These are phyloP conservation scores for Mycena citricolor DNA, from an alignment of 1,284 basidiomycete genomes.

Conservation along the genomic window DNA sequence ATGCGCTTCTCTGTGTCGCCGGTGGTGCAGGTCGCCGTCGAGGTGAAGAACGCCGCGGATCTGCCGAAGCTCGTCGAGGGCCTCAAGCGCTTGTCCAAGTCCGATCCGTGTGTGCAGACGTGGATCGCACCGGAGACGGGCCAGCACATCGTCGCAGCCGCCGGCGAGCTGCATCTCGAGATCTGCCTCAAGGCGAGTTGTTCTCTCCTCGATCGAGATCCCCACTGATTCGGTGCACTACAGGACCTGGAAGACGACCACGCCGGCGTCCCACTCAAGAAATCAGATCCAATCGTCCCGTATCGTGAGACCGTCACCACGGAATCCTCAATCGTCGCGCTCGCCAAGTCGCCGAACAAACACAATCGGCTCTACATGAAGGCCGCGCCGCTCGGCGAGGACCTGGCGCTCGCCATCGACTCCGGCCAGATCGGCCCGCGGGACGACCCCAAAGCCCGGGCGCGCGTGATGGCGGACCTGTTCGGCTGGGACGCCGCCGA, in stretches of 20 bases:
- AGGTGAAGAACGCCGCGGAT: conserved; percentile 99
- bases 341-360: conserved; percentile 99
- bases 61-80: conserved; percentile 99
- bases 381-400: conserved; percentile 91
- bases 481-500: conserved; percentile 99
- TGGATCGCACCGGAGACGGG: conserved; percentile 89
- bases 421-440: conserved; percentile 81
- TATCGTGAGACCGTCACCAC: conserved; percentile 98
- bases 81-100: conserved; percentile 99
- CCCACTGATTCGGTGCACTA: conserved; percentile 4
- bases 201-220: conserved; percentile 1
- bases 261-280: conserved; percentile 98
- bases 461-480: conserved; percentile 94
- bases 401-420: conserved; percentile 93
- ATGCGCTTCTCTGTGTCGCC: conserved; percentile 99
- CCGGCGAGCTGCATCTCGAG: conserved; percentile 98
- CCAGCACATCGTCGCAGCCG: conserved; percentile 99
- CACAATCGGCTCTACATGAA: conserved; percentile 98
- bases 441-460: conserved; percentile 97
- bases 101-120: conserved; percentile 97
- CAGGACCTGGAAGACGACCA: conserved; percentile 98
- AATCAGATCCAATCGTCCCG: conserved; percentile 96
- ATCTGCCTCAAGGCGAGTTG: conserved; percentile 90
- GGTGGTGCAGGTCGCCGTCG: conserved; percentile 98
- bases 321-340: conserved; percentile 92